phyloP scores from a whole-genome alignment of 1,284 basidiomycete species.

The Abortiporus biennis region DNA sequence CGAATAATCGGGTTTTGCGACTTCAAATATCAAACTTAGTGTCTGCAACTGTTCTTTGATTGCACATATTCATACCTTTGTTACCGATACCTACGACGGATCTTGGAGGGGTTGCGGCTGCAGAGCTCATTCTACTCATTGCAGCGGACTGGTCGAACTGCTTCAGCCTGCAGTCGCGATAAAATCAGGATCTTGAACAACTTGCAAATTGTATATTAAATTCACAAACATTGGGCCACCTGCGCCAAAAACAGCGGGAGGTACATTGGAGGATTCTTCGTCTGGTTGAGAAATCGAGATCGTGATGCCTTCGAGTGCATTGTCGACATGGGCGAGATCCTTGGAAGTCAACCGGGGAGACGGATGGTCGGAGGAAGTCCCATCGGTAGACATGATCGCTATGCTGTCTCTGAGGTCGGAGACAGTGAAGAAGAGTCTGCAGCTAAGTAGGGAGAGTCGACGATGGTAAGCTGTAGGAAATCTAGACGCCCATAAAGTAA shows the following conservation, averaged over 20 bases:
- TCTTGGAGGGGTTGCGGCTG: conserved; percentile 66
- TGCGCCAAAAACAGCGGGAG: conserved; percentile 30
- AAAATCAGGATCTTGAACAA: background rate
- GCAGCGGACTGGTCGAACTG: conserved; percentile 71
- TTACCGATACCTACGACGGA: conserved; percentile 79
- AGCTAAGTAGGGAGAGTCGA: too few relatives aligned
- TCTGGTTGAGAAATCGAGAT: conserved; percentile 13
- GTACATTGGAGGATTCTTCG: conserved; percentile 13
- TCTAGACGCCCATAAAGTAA: too few relatives aligned
- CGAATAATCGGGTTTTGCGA: conserved; percentile 95
- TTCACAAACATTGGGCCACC: conserved; percentile 31
- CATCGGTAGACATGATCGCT: conserved; percentile 14
- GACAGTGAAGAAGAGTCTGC: too few relatives aligned
- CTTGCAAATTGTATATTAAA: background rate
- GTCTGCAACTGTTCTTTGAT: background rate
- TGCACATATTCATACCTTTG: conserved; percentile 47
- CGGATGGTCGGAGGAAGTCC: conserved; percentile 14
- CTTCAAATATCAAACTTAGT: conserved; percentile 30
- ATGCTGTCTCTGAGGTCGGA: background rate
- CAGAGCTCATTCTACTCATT: conserved; percentile 59
- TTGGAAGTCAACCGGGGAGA: too few relatives aligned
- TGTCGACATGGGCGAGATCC: conserved; percentile 24
- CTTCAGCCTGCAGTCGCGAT: conserved; percentile 52
- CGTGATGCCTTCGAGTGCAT: conserved; percentile 23
- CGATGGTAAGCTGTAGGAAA: too few relatives aligned